A percentile compares a stretch with the other conserved stretches of the same genome.
phyloP scores from a whole-genome alignment of 257 asterid species.

The Apocynum venetum region DNA sequence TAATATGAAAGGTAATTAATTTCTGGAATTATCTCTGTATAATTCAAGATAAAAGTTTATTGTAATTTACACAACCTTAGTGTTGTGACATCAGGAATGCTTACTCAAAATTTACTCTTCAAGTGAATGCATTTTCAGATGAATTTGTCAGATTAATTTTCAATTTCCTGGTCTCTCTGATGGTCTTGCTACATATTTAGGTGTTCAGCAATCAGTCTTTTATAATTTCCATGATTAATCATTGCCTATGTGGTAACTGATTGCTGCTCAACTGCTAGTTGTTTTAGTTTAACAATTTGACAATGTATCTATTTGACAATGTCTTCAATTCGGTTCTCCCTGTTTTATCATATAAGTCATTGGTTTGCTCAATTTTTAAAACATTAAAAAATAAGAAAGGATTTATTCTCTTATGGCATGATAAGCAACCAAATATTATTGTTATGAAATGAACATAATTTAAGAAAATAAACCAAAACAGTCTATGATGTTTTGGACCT shows the following conservation, averaged over 20 bases:
- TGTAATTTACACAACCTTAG: neutral
- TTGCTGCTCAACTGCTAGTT: neutral
- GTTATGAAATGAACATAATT: neutral
- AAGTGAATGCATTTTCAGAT: neutral
- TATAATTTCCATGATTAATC: neutral
- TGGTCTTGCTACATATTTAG: too few species aligned
- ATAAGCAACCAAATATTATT: neutral
- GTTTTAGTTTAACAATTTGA: neutral
- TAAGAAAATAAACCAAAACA: neutral
- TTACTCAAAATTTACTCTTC: neutral
- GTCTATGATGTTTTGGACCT: neutral
- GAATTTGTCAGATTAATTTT: neutral
- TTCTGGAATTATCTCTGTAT: neutral
- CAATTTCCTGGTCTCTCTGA: neutral
- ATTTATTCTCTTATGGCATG: neutral
- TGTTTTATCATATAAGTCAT: too few species aligned
- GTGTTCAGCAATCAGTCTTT: neutral
- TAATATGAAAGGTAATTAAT: conserved; percentile 61
- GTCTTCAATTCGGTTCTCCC: neutral
- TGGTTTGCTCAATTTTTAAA: neutral
- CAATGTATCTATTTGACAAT: too few species aligned
- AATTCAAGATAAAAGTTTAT: neutral
- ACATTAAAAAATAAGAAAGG: too few species aligned
- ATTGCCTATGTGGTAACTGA: neutral
- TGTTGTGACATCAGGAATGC: neutral